Conservation (phyloP, 192 early-diverging fungal species). For the Lobulomyces angularis region DNA sequence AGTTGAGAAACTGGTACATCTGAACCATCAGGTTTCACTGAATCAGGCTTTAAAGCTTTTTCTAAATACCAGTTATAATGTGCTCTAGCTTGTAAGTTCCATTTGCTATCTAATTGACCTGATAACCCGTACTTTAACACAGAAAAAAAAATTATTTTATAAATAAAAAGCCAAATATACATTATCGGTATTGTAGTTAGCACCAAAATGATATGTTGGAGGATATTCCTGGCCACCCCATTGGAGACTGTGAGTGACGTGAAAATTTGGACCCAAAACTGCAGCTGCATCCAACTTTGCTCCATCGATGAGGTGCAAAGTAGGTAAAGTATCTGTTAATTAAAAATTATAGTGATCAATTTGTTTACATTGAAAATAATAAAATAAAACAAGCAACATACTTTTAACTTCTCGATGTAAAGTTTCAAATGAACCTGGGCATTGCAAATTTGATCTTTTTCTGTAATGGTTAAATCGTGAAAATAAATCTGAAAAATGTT, state of each 20-base stretch:
- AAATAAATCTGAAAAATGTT: too few relatives aligned
- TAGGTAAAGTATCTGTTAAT: constrained; percentile 59
- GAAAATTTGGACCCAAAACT: constrained; percentile 87
- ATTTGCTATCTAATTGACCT: constrained; percentile 88
- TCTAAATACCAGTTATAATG: constrained; percentile 58
- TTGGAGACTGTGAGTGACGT: constrained; percentile 81
- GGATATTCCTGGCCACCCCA: constrained; percentile 67
- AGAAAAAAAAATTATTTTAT: background rate
- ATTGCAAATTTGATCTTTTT: constrained; percentile 46
- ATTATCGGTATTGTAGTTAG: constrained; percentile 67
- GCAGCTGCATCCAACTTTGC: constrained; percentile 87
- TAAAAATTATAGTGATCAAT: background rate
- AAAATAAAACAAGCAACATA: constrained; percentile 17
- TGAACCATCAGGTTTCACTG: constrained; percentile 16
- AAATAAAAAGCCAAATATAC: constrained; percentile 21
- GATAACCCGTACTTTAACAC: constrained; percentile 65
- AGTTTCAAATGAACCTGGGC: constrained; percentile 71
- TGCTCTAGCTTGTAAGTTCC: constrained; percentile 68
- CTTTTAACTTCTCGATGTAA: constrained; percentile 70
- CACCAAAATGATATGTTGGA: constrained; percentile 82
- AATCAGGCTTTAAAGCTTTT: constrained; percentile 4
- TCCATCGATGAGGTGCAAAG: constrained; percentile 86
- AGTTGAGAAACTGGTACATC: constrained; percentile 20
- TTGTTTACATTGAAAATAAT: background rate
- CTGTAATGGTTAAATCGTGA: constrained; percentile 20